Conservation (phyloP, 805 yeast genomes). For the Zygosaccharomyces siamensis region DNA sequence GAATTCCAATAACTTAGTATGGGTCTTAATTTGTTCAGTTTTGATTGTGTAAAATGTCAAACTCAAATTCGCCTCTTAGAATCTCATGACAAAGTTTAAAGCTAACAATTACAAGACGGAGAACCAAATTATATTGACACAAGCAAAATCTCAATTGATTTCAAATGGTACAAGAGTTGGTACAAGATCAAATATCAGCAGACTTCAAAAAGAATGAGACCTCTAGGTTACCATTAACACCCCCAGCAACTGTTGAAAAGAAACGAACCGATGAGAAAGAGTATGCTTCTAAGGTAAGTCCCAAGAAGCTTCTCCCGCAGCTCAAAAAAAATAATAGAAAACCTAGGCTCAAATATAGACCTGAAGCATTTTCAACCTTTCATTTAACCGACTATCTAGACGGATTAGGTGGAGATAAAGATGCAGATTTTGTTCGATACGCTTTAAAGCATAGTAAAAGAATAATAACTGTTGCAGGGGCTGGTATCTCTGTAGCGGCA, state of each 20-base stretch:
- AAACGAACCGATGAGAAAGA: constrained; percentile 1
- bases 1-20: background rate
- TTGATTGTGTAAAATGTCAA: background rate
- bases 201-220: background rate
- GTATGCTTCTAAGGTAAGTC: constrained; percentile 10
- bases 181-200: background rate
- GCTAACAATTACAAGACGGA: background rate
- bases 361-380: constrained; percentile 43
- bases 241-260: constrained; percentile 23
- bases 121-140: background rate
- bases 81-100: background rate
- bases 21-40: background rate
- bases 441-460: constrained; percentile 52
- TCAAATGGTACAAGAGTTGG: background rate
- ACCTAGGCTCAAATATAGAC: constrained; percentile 45
- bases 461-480: constrained; percentile 72
- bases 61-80: background rate
- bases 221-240: constrained; percentile 18
- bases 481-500: constrained; percentile 85
- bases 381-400: constrained; percentile 30
- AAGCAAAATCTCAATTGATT: background rate
- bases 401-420: constrained; percentile 12
- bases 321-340: constrained; percentile 32
- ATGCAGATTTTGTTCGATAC: constrained; percentile 47
- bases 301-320: constrained; percentile 22